Evolutionary conservation across 129 eudicot species (phyloP).

Genomic region (Saposhnikovia divaricata): DNA sequence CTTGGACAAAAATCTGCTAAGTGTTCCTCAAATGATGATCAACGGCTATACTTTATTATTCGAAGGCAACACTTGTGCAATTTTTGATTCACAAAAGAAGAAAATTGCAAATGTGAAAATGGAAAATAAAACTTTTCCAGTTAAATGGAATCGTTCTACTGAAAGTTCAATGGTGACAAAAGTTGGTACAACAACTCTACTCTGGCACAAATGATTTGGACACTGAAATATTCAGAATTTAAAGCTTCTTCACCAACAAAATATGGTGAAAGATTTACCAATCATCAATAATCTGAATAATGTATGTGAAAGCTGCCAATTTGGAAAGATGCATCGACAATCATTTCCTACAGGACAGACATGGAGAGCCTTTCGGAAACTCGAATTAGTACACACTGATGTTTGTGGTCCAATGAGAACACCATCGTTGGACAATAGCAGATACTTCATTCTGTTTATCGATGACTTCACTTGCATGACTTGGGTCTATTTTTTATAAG

Average conservation of each 20-base stretch:
- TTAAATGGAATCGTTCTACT: neutral
- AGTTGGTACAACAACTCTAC: neutral
- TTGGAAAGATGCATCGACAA: too few relatives aligned
- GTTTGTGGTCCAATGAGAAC: too few relatives aligned
- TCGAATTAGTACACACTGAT: too few relatives aligned
- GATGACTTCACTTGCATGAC: too few relatives aligned
- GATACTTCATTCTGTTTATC: too few relatives aligned
- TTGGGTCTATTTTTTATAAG: too few relatives aligned
- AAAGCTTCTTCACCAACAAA: neutral
- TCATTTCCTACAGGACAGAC: too few relatives aligned
- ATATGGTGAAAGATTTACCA: neutral
- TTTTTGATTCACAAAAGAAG: neutral
- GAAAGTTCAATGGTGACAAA: neutral
- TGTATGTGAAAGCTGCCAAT: too few relatives aligned
- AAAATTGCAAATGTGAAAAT: neutral
- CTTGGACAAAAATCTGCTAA: constrained; percentile 11
- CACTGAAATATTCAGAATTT: neutral
- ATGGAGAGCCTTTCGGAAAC: too few relatives aligned
- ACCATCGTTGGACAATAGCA: too few relatives aligned
- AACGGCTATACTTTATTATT: neutral
- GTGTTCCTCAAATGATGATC: neutral
- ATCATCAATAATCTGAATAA: too few relatives aligned
- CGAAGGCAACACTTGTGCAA: neutral
- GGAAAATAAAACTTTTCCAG: neutral
- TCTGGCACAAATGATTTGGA: neutral